phyloP scores from a whole-genome alignment of 2,329 filamentous ascomycete genomes.

The Cladosporium sp. region DNA sequence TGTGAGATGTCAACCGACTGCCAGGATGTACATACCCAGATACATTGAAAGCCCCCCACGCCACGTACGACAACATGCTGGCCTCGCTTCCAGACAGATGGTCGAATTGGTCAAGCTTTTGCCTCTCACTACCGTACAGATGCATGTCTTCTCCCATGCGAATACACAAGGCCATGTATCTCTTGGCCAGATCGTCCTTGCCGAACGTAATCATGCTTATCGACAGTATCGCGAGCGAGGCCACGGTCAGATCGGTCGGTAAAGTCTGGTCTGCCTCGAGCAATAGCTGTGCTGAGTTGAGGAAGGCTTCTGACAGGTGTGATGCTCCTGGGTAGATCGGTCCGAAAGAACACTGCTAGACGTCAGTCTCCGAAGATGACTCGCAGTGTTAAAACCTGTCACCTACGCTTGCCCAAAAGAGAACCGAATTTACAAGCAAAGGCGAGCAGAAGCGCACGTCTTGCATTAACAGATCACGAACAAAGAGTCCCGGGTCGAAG shows the following conservation, averaged over 20 bases:
- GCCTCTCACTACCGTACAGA: background rate
- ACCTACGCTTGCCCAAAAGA: constrained; percentile 6
- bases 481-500: background rate
- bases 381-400: background rate
- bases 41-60: constrained; percentile 5
- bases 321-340: background rate
- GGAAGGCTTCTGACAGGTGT: background rate
- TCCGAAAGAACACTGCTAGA: background rate
- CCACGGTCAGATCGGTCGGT: background rate
- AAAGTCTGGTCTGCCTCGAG: background rate
- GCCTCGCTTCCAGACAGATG: background rate
- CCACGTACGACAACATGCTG: background rate
- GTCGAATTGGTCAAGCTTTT: background rate
- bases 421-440: background rate
- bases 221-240: background rate
- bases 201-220: background rate
- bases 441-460: background rate
- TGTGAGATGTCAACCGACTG: background rate
- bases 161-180: background rate
- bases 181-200: background rate
- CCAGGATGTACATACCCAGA: background rate
- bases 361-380: background rate
- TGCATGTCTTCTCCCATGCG: background rate
- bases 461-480: background rate
- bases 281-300: background rate